Evolutionary conservation across 192 early-diverging fungal genomes (phyloP).

Genomic region (Fimicolochytrium jonesii): DNA sequence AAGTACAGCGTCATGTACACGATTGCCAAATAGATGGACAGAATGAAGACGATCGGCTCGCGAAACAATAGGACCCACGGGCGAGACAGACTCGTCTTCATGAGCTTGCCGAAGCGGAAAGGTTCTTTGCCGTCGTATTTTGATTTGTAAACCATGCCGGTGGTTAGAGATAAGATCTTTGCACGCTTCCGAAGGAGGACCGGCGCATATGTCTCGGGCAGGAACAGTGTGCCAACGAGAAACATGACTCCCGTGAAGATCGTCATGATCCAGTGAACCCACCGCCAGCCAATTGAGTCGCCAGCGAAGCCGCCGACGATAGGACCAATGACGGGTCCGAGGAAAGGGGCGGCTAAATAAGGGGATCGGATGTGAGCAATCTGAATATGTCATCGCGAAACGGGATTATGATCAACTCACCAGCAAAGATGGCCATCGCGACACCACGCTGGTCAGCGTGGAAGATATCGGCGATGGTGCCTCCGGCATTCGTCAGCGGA

Average conservation of each 20-base stretch:
- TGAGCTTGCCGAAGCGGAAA: conserved; percentile 2
- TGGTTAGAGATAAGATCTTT: not conserved
- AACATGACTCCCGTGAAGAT: conserved; percentile 2
- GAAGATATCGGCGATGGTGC: conserved; percentile 2
- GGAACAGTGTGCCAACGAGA: not conserved
- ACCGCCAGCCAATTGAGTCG: not conserved
- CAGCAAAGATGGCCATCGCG: conserved; percentile 4
- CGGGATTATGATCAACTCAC: too few species aligned
- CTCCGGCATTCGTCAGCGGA: not conserved
- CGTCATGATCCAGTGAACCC: conserved; percentile 3
- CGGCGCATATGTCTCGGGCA: conserved; percentile 1
- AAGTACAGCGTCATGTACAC: conserved; percentile 3
- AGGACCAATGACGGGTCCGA: conserved; percentile 1
- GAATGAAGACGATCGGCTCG: not conserved
- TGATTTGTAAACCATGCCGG: not conserved
- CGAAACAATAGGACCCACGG: not conserved
- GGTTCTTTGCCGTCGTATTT: not conserved
- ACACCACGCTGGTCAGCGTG: not conserved
- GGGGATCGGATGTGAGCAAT: not conserved
- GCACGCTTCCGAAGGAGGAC: conserved; percentile 1
- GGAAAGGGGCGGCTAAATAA: not conserved
- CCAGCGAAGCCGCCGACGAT: conserved; percentile 1
- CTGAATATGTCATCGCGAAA: too few species aligned
- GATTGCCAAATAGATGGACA: conserved; percentile 2
- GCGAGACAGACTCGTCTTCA: conserved; percentile 1